phyloP scores from a whole-genome alignment of 768 basidiomycete species.

The Macrolepiota albuminosa region DNA sequence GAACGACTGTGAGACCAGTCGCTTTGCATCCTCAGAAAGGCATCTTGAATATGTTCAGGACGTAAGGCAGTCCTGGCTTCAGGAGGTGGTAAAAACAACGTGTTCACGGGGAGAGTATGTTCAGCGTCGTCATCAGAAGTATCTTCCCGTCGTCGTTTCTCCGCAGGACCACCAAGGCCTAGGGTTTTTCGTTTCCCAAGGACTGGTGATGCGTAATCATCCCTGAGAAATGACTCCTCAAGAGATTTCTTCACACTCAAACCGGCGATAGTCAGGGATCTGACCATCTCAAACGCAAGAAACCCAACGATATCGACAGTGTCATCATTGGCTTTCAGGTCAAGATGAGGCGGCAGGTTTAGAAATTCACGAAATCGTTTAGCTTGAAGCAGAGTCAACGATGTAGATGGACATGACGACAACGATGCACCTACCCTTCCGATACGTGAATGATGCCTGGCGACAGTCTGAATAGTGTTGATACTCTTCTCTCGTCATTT shows the following conservation, averaged over 20 bases:
- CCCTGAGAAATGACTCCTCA: conserved; percentile 65
- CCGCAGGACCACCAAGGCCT: conserved; percentile 40
- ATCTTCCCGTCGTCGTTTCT: conserved; percentile 51
- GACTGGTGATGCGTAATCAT: conserved; percentile 60
- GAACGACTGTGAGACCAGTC: conserved; percentile 79
- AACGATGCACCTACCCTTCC: conserved; percentile 65
- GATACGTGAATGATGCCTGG: conserved; percentile 94
- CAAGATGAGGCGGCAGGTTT: conserved; percentile 80
- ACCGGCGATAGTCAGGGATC: conserved; percentile 85
- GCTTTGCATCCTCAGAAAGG: conserved; percentile 85
- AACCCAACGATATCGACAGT: conserved; percentile 97
- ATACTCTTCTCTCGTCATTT: conserved; percentile 97
- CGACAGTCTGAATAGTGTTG: conserved; percentile 96
- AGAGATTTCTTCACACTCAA: conserved; percentile 77
- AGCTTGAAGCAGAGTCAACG: conserved; percentile 37
- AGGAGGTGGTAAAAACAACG: conserved; percentile 77
- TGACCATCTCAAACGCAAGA: conserved; percentile 95
- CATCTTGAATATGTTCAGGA: conserved; percentile 88
- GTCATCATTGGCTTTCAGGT: conserved; percentile 89
- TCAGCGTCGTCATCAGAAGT: conserved; percentile 60
- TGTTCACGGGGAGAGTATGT: conserved; percentile 60
- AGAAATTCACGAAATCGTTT: conserved; percentile 95
- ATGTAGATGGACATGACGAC: background rate
- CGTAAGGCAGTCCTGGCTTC: conserved; percentile 75
- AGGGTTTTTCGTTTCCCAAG: conserved; percentile 67